phyloP scores from a whole-genome alignment of 768 basidiomycete genomes.

The Russula emetica region DNA sequence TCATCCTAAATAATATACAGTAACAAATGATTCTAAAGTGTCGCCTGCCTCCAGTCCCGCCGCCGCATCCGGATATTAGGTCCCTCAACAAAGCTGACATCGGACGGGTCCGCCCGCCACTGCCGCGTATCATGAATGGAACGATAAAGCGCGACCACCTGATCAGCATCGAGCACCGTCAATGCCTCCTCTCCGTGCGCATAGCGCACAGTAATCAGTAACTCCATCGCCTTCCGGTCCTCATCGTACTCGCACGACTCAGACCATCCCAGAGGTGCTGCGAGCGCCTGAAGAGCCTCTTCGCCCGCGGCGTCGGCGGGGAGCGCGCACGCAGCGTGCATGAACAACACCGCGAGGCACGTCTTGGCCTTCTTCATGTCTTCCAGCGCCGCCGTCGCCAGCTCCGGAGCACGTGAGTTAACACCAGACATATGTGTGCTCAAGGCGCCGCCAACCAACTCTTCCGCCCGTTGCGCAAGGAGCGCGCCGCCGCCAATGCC shows the following conservation, averaged over 20 bases:
- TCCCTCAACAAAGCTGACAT: not conserved
- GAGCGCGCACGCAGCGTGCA: constrained; percentile 17
- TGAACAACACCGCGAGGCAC: constrained; percentile 19
- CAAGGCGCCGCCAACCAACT: not conserved
- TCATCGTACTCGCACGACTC: constrained; percentile 8
- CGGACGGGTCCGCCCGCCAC: not conserved
- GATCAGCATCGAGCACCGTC: constrained; percentile 4
- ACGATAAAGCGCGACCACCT: not conserved
- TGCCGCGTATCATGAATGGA: constrained; percentile 5
- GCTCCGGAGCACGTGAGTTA: not conserved
- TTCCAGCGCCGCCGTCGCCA: not conserved
- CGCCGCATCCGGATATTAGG: not conserved
- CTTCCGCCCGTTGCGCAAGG: not conserved
- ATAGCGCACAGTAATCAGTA: constrained; percentile 1
- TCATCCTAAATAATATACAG: not conserved
- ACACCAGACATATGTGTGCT: not conserved
- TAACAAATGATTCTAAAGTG: not conserved
- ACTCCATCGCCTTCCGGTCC: not conserved
- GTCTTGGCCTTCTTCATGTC: constrained; percentile 12
- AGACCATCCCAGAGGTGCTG: constrained; percentile 2
- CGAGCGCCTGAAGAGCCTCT: constrained; percentile 10
- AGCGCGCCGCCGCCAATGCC: not conserved
- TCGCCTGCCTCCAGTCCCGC: not conserved
- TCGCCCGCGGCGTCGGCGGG: not conserved
- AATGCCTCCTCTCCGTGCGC: not conserved